Evolutionary conservation across 176 grass and related monocot genomes (phyloP).

Genomic region (sorghum (Sorghum bicolor)): DNA sequence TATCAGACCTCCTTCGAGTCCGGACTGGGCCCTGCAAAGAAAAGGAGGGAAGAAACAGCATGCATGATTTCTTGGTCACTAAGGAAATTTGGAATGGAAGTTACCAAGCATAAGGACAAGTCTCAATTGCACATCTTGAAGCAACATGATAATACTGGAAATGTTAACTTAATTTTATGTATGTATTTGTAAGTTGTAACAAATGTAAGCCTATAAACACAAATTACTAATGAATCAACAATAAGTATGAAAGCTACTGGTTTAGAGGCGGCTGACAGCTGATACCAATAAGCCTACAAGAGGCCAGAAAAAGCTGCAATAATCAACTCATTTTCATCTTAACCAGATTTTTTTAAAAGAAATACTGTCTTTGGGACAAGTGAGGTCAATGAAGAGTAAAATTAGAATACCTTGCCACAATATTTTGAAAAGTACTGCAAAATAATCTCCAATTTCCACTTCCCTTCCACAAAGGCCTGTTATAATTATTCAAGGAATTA

Average conservation of each 20-base stretch:
- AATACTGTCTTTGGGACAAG: not conserved
- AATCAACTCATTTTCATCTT: conserved; percentile 8
- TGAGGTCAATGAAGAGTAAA: conserved; percentile 19
- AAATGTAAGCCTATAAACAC: not conserved
- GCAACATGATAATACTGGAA: conserved; percentile 17
- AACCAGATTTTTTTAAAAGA: not conserved
- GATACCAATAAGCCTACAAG: not conserved
- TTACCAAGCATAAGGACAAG: conserved; percentile 1
- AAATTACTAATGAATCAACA: not conserved
- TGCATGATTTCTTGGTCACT: conserved; percentile 10
- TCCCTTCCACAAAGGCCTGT: conserved; percentile 68
- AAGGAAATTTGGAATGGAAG: conserved; percentile 7
- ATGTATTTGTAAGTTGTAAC: not conserved
- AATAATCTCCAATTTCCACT: conserved; percentile 89
- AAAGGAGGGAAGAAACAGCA: conserved; percentile 18
- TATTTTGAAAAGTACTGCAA: conserved; percentile 90
- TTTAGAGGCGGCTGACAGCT: not conserved
- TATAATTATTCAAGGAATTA: conserved; percentile 21
- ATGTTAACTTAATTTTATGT: not conserved
- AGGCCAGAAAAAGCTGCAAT: conserved; percentile 12
- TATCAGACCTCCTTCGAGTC: conserved; percentile 74
- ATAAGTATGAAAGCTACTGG: not conserved
- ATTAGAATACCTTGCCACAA: conserved; percentile 61
- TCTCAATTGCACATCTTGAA: conserved; percentile 3
- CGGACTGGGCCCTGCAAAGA: conserved; percentile 46